phyloP scores from a whole-genome alignment of 2,329 filamentous ascomycete genomes.

The Ophiostoma piceae region DNA sequence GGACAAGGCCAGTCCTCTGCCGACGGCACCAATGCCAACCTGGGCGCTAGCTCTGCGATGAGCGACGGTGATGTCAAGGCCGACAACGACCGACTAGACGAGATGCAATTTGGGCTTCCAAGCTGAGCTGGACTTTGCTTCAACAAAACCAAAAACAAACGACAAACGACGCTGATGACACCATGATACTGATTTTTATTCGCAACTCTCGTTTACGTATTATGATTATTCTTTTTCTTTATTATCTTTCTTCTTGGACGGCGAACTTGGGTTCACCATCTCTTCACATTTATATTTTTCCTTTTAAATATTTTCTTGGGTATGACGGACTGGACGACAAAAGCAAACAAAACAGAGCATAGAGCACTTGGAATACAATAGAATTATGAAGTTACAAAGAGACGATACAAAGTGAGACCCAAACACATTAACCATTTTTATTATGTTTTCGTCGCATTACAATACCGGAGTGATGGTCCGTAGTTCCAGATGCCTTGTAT shows the following conservation, averaged over 20 bases:
- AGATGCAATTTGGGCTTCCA: constrained; percentile 25
- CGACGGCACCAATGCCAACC: background rate
- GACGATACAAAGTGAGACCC: background rate
- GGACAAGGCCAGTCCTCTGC: background rate
- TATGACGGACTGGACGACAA: constrained; percentile 7
- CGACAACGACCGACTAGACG: constrained; percentile 27
- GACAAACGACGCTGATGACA: background rate
- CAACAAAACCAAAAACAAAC: background rate
- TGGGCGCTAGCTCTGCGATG: background rate
- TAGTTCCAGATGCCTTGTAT: constrained; percentile 9
- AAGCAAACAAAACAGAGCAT: constrained; percentile 13
- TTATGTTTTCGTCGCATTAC: background rate
- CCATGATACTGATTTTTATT: background rate
- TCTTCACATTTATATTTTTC: background rate
- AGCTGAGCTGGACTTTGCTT: background rate
- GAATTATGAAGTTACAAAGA: background rate
- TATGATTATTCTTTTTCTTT: background rate
- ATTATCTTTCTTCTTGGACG: background rate
- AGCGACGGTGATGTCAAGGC: constrained; percentile 11
- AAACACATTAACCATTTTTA: background rate
- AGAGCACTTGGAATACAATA: constrained; percentile 7
- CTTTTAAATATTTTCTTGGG: background rate
- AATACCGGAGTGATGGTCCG: constrained; percentile 8
- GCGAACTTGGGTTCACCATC: background rate
- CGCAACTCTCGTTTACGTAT: background rate